Percentiles rank a stretch among this genome's conserved stretches.
phyloP scores from a whole-genome alignment of 306 rosid species.

The Sindora glabra region DNA sequence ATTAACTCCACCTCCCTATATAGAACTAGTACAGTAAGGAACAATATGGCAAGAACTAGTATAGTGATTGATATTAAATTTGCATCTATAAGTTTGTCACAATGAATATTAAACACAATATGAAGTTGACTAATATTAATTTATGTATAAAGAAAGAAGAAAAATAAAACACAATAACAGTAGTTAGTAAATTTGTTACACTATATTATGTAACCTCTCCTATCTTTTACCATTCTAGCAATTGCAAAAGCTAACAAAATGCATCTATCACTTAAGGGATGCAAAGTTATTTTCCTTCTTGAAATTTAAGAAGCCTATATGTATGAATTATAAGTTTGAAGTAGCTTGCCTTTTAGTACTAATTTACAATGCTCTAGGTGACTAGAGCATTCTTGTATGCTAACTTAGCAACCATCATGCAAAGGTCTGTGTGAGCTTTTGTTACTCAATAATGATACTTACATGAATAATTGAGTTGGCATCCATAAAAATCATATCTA shows the following conservation, averaged over 20 bases:
- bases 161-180: neutral
- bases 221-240: slow-evolving; percentile 63
- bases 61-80: slow-evolving; percentile 54
- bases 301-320: neutral
- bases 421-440: too few species aligned
- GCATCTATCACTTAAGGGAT: slow-evolving; percentile 44
- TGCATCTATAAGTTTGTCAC: slow-evolving; percentile 61
- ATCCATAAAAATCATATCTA: too few species aligned
- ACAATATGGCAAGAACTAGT: slow-evolving; percentile 67
- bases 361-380: slow-evolving; percentile 27
- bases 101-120: slow-evolving; percentile 61
- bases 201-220: neutral
- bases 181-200: neutral
- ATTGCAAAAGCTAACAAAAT: slow-evolving; percentile 56
- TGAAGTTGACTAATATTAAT: too few species aligned
- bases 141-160: neutral
- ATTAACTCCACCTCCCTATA: slow-evolving; percentile 52
- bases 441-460: too few species aligned
- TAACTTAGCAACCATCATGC: slow-evolving; percentile 69
- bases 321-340: neutral
- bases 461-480: too few species aligned
- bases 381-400: slow-evolving; percentile 62
- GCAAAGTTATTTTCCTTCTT: neutral
- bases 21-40: slow-evolving; percentile 54
- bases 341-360: slow-evolving; percentile 60